These are phyloP conservation scores for Talaromyces piceae DNA, from an alignment of 2,329 filamentous ascomycete genomes.

Conservation along the genomic window DNA sequence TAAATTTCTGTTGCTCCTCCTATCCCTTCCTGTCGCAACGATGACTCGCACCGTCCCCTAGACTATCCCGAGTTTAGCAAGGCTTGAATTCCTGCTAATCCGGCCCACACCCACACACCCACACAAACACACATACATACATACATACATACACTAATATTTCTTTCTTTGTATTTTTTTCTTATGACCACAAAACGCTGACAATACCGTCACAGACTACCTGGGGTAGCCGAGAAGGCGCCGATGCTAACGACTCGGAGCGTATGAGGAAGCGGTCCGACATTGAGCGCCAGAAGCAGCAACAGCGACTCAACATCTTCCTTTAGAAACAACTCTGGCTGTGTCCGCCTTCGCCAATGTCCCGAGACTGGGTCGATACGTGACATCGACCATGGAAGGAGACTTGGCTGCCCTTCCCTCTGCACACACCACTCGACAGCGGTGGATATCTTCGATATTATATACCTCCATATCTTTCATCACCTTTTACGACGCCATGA, in stretches of 20 bases:
- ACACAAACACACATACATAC: not conserved
- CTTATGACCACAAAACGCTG: not conserved
- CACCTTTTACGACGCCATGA: constrained; percentile 1
- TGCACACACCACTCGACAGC: no score
- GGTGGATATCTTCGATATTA: not conserved
- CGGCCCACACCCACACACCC: not conserved
- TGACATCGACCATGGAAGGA: no score
- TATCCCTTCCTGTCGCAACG: not conserved
- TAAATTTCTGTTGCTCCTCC: not conserved
- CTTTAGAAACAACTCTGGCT: no score
- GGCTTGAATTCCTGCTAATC: not conserved
- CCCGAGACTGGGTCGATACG: no score
- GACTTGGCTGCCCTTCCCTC: no score
- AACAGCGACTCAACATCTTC: constrained; percentile 2
- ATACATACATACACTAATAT: not conserved
- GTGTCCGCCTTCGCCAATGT: not conserved
- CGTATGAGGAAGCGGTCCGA: constrained; percentile 50
- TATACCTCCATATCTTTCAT: not conserved
- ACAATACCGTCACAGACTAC: constrained; percentile 58
- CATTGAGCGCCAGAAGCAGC: constrained; percentile 24
- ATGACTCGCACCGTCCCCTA: not conserved
- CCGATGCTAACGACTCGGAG: constrained; percentile 71
- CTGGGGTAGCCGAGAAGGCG: constrained; percentile 89
- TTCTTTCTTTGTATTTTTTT: not conserved
- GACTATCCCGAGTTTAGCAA: not conserved